Evolutionary conservation across 768 basidiomycete species (phyloP), one percentile per base, ranked within the genome.

Genomic region (Lyophyllum shimeji): DNA sequence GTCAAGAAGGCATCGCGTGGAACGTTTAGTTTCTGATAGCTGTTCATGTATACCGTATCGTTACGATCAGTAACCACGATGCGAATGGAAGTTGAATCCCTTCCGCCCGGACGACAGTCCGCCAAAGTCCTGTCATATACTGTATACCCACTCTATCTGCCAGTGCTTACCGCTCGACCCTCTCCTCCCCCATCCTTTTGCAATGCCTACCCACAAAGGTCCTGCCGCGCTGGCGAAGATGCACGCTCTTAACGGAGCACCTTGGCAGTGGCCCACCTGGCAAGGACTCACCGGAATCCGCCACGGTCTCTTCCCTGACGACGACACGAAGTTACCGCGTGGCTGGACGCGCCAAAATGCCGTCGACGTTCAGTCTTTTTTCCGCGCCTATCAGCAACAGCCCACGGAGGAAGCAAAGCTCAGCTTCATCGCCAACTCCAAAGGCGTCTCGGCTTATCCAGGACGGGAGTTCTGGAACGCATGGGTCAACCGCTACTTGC

Each of bases 381-480:
- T 67, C 37, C 17, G 25, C 0, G 55, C 54, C 2, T 68, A 61
- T 24, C 17, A 37, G 0, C 45, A 24, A 0, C 27, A 50, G 1
- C 9, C 2, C 1, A 43, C 52, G 0, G 58, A 65, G 15, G 45
- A 57, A 0, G 33, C 59, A 7, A 59, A 57, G 31, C 45, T 51
- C 17, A 39, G 42, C 2, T 67, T 69, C 7, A 24, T 23, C 7
- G 21, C n/a, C 1, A 29, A 52, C n/a, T 1, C 3, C 9, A 37
- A 25, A 9, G 5, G 29, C 1, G 7, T 21, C 0, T 23, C 49
- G 2, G n/a, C 27, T 17, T 34, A 45, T 18, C 59, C 61, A 12
- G 67, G 67, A 1, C 55, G 65, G 1, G 47, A 55, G n/a, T 42
- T 49, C 0, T 68, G 60, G 60, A 52, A 43, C 9, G 23, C 17